Evolutionary conservation across 2,329 filamentous ascomycete genomes (phyloP), one percentile per base, ranked within the genome.

Genomic region (Dactylellina drechsleri): DNA sequence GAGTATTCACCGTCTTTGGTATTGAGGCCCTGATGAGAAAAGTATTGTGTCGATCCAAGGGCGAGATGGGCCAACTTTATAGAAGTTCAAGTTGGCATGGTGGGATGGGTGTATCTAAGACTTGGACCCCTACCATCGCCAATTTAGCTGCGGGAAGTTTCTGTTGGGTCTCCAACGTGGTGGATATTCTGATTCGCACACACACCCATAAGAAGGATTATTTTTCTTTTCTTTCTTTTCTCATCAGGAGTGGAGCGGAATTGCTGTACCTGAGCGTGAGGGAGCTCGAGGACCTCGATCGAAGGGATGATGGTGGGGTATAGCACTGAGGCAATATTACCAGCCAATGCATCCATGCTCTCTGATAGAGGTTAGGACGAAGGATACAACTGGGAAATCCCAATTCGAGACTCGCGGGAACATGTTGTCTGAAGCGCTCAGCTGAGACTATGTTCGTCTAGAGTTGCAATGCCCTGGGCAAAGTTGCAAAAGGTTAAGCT

Each of bases 361-460:
- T 28, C 20, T 54, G 43, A 47, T n/a, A n/a, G 13, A 47, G 43
- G 15, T 18, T 47, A 47, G 43, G 16, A 18, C 43, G 43, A 15
- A 26, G 49, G n/a, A 20, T 18, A 36, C 23, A 43, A 49, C 23
- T 20, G 16, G 41, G 41, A 28, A 60, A 12, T 49, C 57, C 41
- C 28, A 40, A n/a, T 23, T 26, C 2, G 53, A 40, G 54, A 28
- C 43, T 26, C 56, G 49, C 57, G 47, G 47, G 47, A 52, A 26
- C 26, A 41, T 73, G 28, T 47, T 47, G 49, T 66, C 6, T 60
- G 54, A 59, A 66, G 68, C 68, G 68, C 68, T 73, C 61, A 66
- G 68, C 68, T 73, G 68, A 73, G 68, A 73, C 68, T 56, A 50
- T 70, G 68, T 73, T 73, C 68, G 68, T 66, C 15, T 53, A 66